Base-by-base conservation (phyloP, 176 grass and related monocot species). In the Aegilops sharonensis region DNA sequence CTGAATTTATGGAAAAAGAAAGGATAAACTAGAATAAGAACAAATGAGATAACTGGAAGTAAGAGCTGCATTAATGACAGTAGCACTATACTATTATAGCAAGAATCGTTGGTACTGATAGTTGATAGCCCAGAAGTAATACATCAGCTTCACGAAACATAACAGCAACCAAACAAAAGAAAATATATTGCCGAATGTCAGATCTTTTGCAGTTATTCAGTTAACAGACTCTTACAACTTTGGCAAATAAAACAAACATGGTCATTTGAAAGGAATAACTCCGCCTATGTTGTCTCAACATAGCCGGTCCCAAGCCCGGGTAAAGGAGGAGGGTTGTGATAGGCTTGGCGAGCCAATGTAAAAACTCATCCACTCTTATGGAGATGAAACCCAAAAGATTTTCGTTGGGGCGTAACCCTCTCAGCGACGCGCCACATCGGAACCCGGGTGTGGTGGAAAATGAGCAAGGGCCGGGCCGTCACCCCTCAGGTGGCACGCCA, bases 81-180 rank as follows among this genome's bases (percentile, higher is more conserved):
- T 76, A 64, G 29, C 74, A 78, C 4, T 47, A 47, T 43, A 43
- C 42, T 78, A 43, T 42, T 67, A 43, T 5, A 75, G 64, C 69
- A 86, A 78, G 30, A 81, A 71, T 48, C 20, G 57, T 37, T 40
- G 52, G 4, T 57, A 81, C 57, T 84, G 25, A 43, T 34, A 81
- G 70, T 32, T 79, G 20, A 42, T 42, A 77, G 48, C 21, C 47
- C 30, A 43, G 62, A 81, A 61, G 52, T 70, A 90, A 86, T 78
- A 78, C 39, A 90, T 82, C 37, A 76, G 68, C 12, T 70, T 60
- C 79, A 83, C 59, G 66, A 23, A 14, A 83, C 84, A 83, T 67
- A 45, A 23, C 20, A 87, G 32, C 24, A 73, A 70, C 27, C 43
- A 52, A 32, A 78, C 21, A 34, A 45, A 25, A 9, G 11, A 30